Percentiles rank a stretch among this genome's conserved stretches.
Conservation (phyloP, 352 stramenopile species). For the Elongisporangium prolatum region DNA sequence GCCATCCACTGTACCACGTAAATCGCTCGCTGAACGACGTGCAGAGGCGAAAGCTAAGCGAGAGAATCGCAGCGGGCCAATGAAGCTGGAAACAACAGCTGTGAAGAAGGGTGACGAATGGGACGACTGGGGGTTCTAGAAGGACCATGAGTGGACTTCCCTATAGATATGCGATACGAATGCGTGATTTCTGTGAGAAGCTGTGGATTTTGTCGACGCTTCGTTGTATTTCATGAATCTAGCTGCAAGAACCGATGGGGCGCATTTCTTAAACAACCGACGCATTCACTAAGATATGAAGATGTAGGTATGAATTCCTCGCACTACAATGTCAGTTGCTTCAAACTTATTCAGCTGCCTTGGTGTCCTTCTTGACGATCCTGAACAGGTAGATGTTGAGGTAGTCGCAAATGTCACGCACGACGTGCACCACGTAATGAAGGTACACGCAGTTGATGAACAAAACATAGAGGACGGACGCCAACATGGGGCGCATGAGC, state of each 20-base stretch:
- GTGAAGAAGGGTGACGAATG: conserved; percentile 65
- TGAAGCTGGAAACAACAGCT: conserved; percentile 45
- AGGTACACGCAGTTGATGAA: conserved; percentile 74
- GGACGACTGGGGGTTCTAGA: conserved; percentile 79
- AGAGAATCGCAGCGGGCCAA: conserved; percentile 33
- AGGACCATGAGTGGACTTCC: not conserved
- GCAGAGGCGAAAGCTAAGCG: conserved; percentile 57
- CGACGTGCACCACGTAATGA: conserved; percentile 76
- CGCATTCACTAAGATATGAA: not conserved
- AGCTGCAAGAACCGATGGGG: not conserved
- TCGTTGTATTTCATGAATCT: not conserved
- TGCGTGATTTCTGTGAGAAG: not conserved
- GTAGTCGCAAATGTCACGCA: conserved; percentile 84
- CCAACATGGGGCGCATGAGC: conserved; percentile 59
- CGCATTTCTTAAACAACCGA: not conserved
- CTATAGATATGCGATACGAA: conserved; percentile 2
- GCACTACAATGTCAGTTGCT: not conserved
- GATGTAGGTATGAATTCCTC: not conserved
- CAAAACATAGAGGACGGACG: conserved; percentile 62
- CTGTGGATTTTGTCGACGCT: not conserved
- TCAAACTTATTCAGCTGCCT: not conserved
- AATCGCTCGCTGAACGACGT: conserved; percentile 45
- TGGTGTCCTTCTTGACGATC: conserved; percentile 35
- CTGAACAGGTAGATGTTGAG: conserved; percentile 86
- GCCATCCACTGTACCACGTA: conserved; percentile 17